phyloP scores from a whole-genome alignment of 352 stramenopile species.

The Lagenidium sp. region DNA sequence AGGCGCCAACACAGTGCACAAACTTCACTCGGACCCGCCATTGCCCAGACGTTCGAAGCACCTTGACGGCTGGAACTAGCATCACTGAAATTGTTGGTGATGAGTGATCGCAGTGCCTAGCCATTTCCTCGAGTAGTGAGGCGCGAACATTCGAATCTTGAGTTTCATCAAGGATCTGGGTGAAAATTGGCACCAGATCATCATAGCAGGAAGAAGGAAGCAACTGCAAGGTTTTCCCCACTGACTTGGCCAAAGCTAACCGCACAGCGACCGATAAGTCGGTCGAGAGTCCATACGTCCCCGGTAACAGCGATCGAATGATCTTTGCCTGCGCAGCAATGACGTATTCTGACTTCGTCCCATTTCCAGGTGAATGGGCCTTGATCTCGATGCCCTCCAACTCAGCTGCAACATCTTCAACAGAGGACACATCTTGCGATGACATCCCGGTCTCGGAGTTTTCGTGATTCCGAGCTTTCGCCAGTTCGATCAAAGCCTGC shows the following conservation, averaged over 20 bases:
- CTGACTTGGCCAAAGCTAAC: conserved; percentile 59
- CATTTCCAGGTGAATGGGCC: too few species aligned
- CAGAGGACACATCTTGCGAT: not conserved
- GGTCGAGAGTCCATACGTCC: conserved; percentile 66
- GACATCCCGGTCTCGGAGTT: not conserved
- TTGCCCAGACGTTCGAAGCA: conserved; percentile 49
- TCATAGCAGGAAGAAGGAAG: conserved; percentile 62
- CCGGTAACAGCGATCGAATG: conserved; percentile 65
- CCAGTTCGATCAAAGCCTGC: conserved; percentile 45
- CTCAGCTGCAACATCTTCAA: conserved; percentile 17
- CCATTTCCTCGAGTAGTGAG: conserved; percentile 76
- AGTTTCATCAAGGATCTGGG: conserved; percentile 70
- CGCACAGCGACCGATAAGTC: conserved; percentile 73
- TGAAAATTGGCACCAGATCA: conserved; percentile 76
- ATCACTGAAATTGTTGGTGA: conserved; percentile 55
- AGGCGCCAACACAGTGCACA: conserved; percentile 76
- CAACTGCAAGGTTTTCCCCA: conserved; percentile 66
- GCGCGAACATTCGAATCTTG: conserved; percentile 75
- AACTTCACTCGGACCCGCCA: conserved; percentile 84
- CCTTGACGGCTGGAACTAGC: conserved; percentile 63
- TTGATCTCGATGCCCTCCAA: conserved; percentile 17
- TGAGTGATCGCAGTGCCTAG: conserved; percentile 58
- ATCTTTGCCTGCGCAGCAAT: conserved; percentile 68
- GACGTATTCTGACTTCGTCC: conserved; percentile 24
- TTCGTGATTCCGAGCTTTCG: conserved; percentile 15